Evolutionary conservation across 495 filamentous ascomycete species (phyloP), one percentile per base, ranked within the genome.

Genomic region (Neurospora sp.): DNA sequence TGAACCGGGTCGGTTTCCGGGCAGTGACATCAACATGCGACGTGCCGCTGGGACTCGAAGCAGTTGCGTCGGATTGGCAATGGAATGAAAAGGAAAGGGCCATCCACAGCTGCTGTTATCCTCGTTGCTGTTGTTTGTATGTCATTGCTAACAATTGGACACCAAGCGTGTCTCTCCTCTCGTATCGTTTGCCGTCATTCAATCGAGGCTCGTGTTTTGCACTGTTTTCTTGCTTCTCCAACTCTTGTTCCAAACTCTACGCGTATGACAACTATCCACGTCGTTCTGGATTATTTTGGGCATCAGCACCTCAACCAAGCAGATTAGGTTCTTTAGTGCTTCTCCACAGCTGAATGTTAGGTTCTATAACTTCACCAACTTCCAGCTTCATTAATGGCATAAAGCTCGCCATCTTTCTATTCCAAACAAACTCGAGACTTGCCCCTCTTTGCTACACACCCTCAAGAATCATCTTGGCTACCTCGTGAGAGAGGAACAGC

Each of bases 11-110:
- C 22, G 70, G 69, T 61, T 53, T 77, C 72, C 72, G 65, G 18
- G 45, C 41, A 53, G 74, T 80, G 78, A 80, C 78, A 80, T 80
- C 78, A 79, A 53, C n/a, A 39, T 65, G 10, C 18, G 31, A 68
- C 71, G 47, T 42, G 70, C n/a, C 47, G 42, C 44, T 41, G 35
- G 59, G 14, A 71, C 18, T 39, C 53, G 40, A 20, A 53, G 35
- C 59, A 65, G 71, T 76, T 77, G 73, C 73, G 73, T 73, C 71
- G 76, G 41, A 16, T 61, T 65, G 53, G 53, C 53, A 65, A 65
- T 65, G 27, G 53, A 65, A 65, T 65, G 27, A 35, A 65, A 35
- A 35, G 27, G 53, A 61, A 65, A 35, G 27, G n/a, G 53, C 14
- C 27, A 65, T 35, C 27, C 53, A 65, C 53, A 35, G 27, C 53